A percentile compares a stretch with the other conserved stretches of the same genome.
Conservation (phyloP, 768 basidiomycete species). For the Mycena albidolilacea region DNA sequence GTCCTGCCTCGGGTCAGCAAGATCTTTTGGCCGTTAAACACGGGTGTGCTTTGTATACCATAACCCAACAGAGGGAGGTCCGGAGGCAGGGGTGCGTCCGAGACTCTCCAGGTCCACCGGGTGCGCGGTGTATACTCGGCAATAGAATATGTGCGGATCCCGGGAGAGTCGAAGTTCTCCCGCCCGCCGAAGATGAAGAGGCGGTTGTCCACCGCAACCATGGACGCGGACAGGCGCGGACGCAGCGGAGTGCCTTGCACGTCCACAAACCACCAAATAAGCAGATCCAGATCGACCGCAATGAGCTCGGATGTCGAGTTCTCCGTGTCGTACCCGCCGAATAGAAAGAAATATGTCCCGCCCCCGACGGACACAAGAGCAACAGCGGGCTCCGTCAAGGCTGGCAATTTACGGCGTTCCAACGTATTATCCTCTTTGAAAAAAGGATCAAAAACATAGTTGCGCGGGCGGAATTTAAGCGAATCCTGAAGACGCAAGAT, state of each 20-base stretch:
- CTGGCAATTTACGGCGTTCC: slow-evolving; percentile 32
- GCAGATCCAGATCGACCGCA: slow-evolving; percentile 14
- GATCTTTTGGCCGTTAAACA: slow-evolving; percentile 46
- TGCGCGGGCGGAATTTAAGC: slow-evolving; percentile 13
- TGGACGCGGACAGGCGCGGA: slow-evolving; percentile 34
- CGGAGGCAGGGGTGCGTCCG: slow-evolving; percentile 39
- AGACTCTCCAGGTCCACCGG: slow-evolving; percentile 41
- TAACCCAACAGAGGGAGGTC: slow-evolving; percentile 32
- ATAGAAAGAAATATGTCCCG: slow-evolving; percentile 45
- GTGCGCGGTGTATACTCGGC: slow-evolving; percentile 31
- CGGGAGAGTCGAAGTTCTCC: slow-evolving; percentile 22
- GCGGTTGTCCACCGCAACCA: slow-evolving; percentile 41
- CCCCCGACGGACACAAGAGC: slow-evolving; percentile 40
- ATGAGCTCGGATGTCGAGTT: slow-evolving; percentile 16
- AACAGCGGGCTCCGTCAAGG: slow-evolving; percentile 38
- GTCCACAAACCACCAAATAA: slow-evolving; percentile 25
- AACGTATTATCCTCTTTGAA: slow-evolving; percentile 18
- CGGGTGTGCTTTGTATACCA: slow-evolving; percentile 36
- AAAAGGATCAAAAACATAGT: slow-evolving; percentile 39
- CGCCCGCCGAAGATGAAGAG: slow-evolving; percentile 49
- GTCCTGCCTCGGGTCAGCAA: slow-evolving; percentile 40
- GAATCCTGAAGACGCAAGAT: slow-evolving; percentile 1
- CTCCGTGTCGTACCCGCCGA: slow-evolving; percentile 42
- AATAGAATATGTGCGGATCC: slow-evolving; percentile 42
- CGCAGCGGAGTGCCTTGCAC: slow-evolving; percentile 5